Evolutionary conservation across 2,329 filamentous ascomycete species (phyloP), one percentile per base, ranked within the genome.

Genomic region (Ophiostoma tasmaniense): DNA sequence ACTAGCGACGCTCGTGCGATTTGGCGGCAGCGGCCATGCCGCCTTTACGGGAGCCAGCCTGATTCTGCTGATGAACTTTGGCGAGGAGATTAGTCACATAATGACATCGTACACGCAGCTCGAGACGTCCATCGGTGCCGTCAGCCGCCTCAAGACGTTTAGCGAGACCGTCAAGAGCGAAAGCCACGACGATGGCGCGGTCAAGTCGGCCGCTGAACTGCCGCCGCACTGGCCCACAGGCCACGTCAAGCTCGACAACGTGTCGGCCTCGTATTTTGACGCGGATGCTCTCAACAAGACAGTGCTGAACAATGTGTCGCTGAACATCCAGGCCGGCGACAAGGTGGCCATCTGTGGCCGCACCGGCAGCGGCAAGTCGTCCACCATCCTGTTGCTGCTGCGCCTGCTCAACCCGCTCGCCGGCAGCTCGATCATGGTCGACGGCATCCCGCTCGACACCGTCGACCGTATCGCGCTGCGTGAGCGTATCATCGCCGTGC

Each of bases 401-500:
- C 76, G 78, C 1, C 76, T 83, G 0, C 74, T 83, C 0, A 79
- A 83, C 28, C 80, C 80, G 2, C 25, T 52, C 37, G 10, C 67
- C 0, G 50, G 69, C 6, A 74, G 75, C 25, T 55, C 50, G n/a
- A 79, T 84, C 22, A 70, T 73, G 0, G 82, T 86, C n/a, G 83
- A 86, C 70, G 76, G 73, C 37, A 66, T 80, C 0, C 73, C 76
- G 0, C 75, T 82, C 1, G 52, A 75, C 30, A 70, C 70, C 1
- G 76, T 86, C 14, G 73, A 82, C 67, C 79, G 83, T 2, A 35
- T 75, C 0, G 74, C 75, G 0, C 76, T 86, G 0, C 81, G 84
- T 8, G 76, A 79, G 55, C 80, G 80, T 0, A 75, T 87, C 50
- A 82, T 84, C 59, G 81, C 82, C 4, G 75, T 87, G 0, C 82